phyloP scores from a whole-genome alignment of 2,329 filamentous ascomycete species.

The Blastomyces silverae region DNA sequence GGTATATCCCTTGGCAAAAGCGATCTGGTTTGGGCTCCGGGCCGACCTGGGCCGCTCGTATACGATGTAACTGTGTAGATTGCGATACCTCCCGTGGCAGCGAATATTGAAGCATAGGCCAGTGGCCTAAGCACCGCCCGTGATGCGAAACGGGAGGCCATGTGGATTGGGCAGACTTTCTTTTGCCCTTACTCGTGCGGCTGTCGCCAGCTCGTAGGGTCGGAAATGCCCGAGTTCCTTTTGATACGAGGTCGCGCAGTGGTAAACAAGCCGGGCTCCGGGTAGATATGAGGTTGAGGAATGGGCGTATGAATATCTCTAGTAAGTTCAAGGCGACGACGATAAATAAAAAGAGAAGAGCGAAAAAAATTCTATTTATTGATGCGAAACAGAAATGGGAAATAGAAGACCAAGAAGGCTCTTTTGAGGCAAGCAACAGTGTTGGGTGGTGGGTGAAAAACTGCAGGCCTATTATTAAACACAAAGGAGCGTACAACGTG shows the following conservation, averaged over 20 bases:
- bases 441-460: neutral
- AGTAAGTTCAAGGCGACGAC: neutral
- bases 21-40: neutral
- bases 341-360: neutral
- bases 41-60: neutral
- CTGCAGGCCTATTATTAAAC: neutral
- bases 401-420: neutral
- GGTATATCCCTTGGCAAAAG: slow-evolving; percentile 19
- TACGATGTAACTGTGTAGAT: slow-evolving; percentile 10
- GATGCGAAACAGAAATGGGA: neutral
- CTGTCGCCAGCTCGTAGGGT: neutral
- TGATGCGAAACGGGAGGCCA: slow-evolving; percentile 12
- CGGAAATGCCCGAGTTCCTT: neutral
- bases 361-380: slow-evolving; percentile 4
- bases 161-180: neutral
- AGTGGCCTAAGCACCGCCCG: neutral
- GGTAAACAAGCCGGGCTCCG: neutral
- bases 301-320: neutral
- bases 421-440: neutral
- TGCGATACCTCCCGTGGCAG: slow-evolving; percentile 7
- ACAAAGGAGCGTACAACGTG: neutral
- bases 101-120: slow-evolving; percentile 8
- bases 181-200: neutral
- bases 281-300: neutral
- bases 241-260: neutral